Percentiles rank a stretch among this genome's conserved stretches.
Conservation (phyloP, 208 protist species). For the Borovskyia barvae region DNA sequence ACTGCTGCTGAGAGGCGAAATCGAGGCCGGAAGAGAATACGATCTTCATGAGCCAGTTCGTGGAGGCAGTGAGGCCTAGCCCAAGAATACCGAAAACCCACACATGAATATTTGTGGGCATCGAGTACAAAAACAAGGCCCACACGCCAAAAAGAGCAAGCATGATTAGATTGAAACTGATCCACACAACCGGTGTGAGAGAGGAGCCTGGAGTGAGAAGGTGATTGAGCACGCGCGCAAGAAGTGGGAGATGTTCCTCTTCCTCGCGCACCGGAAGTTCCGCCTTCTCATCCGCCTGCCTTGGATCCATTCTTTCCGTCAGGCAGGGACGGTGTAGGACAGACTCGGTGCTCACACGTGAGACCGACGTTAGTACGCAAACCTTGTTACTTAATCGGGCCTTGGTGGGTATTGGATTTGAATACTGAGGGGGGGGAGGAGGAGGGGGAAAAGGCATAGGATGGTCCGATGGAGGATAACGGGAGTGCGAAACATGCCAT, state of each 20-base stretch:
- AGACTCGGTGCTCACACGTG: too few relatives aligned
- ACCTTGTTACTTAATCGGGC: too few relatives aligned
- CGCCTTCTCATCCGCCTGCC: too few relatives aligned
- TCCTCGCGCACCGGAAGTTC: too few relatives aligned
- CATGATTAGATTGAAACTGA: conserved; percentile 85
- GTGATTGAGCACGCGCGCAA: conserved; percentile 77
- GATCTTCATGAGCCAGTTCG: conserved; percentile 89
- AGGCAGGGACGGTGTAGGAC: background rate
- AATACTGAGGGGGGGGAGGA: too few relatives aligned
- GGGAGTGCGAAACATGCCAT: too few relatives aligned
- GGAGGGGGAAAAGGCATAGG: too few relatives aligned
- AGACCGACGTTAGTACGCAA: too few relatives aligned
- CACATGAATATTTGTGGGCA: conserved; percentile 80
- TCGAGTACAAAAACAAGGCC: conserved; percentile 68
- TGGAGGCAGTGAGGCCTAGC: conserved; percentile 67
- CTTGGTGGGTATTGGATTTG: too few relatives aligned
- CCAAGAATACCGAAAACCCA: conserved; percentile 89
- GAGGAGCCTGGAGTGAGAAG: conserved; percentile 88
- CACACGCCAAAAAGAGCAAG: conserved; percentile 60
- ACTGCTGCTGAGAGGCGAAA: conserved; percentile 40
- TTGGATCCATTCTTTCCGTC: background rate
- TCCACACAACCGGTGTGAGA: conserved; percentile 74
- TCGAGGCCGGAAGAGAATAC: conserved; percentile 66
- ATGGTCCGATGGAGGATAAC: too few relatives aligned
- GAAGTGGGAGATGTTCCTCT: conserved; percentile 43